Percentiles rank a stretch among this genome's conserved stretches.
These are phyloP conservation scores for Iberis amara DNA, from an alignment of 441 rosid species.

Conservation along the genomic window DNA sequence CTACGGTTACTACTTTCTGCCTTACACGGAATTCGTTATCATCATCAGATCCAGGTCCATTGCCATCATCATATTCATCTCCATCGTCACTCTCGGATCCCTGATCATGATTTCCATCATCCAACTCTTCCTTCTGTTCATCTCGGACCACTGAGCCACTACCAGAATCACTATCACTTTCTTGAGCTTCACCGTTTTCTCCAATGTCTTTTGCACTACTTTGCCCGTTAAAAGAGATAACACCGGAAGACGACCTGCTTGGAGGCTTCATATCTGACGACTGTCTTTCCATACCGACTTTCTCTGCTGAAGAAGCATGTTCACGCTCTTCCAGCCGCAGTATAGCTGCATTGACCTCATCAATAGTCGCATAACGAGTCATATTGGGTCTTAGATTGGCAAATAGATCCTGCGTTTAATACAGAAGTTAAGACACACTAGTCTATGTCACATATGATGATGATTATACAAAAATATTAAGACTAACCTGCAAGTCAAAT, in stretches of 20 bases:
- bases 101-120: conserved; percentile 73
- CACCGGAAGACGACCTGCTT: conserved; percentile 33
- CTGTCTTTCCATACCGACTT: conserved; percentile 53
- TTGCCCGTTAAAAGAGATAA: conserved; percentile 48
- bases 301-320: conserved; percentile 48
- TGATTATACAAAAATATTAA: conserved; percentile 3
- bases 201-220: conserved; percentile 43
- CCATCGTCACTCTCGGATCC: conserved; percentile 75
- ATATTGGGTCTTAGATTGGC: conserved; percentile 84
- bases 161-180: conserved; percentile 80
- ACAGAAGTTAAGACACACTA: conserved; percentile 11
- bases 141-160: conserved; percentile 67
- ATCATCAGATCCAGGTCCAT: conserved; percentile 74
- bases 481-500: conserved; percentile 80
- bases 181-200: conserved; percentile 67
- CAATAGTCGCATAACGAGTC: conserved; percentile 66
- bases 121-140: conserved; percentile 73
- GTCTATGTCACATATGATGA: background rate
- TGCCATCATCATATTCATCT: conserved; percentile 65
- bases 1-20: conserved; percentile 72
- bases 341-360: conserved; percentile 80
- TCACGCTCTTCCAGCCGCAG: conserved; percentile 80
- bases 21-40: conserved; percentile 85
- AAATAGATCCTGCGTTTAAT: conserved; percentile 71
- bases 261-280: conserved; percentile 53